Evolutionary conservation across 441 rosid genomes (phyloP).

Genomic region (Pelargonium cotyledonis): DNA sequence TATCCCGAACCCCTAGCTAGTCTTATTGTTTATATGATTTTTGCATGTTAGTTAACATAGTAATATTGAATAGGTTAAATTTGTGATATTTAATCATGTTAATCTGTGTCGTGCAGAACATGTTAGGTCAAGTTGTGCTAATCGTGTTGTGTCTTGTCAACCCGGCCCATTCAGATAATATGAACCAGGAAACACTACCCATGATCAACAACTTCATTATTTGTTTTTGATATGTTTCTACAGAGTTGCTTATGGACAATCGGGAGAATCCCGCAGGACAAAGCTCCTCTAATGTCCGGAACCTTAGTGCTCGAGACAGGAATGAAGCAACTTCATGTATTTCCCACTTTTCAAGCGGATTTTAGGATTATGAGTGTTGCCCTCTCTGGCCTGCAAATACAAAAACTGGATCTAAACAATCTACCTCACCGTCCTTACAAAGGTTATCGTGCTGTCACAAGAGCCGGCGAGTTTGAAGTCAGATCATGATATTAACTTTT

Average conservation of each 20-base stretch:
- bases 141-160: neutral
- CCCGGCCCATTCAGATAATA: no score
- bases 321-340: constrained; percentile 61
- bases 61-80: no score
- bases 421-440: constrained; percentile 67
- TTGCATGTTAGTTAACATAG: no score
- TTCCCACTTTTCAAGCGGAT: constrained; percentile 62
- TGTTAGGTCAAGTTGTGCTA: neutral
- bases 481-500: constrained; percentile 43
- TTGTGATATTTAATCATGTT: no score
- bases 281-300: constrained; percentile 73
- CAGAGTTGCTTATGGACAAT: constrained; percentile 87
- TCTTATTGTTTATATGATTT: no score
- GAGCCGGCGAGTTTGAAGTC: constrained; percentile 68
- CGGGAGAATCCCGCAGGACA: constrained; percentile 79
- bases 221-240: constrained; percentile 17
- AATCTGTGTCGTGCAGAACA: no score
- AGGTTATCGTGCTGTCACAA: constrained; percentile 86
- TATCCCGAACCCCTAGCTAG: no score
- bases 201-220: neutral
- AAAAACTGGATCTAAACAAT: constrained; percentile 66
- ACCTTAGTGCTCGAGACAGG: constrained; percentile 56
- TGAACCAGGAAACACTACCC: no score
- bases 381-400: constrained; percentile 76
- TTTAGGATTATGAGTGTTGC: constrained; percentile 84